Base-by-base conservation (phyloP, 768 basidiomycete genomes). In the Phanerochaete sordida region DNA sequence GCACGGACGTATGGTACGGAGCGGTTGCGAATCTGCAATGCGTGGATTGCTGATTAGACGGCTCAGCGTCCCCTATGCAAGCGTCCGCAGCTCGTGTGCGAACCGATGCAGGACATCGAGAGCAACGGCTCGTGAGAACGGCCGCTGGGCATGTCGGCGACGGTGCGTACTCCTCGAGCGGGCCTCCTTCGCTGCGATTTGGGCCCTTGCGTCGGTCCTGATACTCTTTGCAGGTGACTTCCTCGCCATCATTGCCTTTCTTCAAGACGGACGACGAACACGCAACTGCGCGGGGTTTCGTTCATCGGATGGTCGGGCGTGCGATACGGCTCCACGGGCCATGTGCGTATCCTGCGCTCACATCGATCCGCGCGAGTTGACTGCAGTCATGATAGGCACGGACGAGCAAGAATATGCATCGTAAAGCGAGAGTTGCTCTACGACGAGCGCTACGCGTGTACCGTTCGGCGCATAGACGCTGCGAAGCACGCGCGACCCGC, bases 331-430 rank as follows among this genome's bases (percentile, higher is more conserved):
- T 91, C 57, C 90, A 91, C 62, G 90, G 90, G 46, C 91, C 90
- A 21, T 91, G 90, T 88, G 63, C 62, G 85, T 73, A n/a, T n/a
- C n/a, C n/a, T n/a, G n/a, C n/a, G n/a, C n/a, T n/a, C n/a, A n/a
- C n/a, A n/a, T n/a, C n/a, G n/a, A n/a, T n/a, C n/a, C n/a, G n/a
- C n/a, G n/a, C n/a, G n/a, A n/a, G n/a, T 48, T 47, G 31, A 27
- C 31, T 37, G 21, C 49, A n/a, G 39, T n/a, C 11, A 39, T 2
- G 56, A 12, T 61, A 91, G 88, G 88, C 65, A 91, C 89, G 3
- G 91, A 91, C 9, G 92, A 95, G 70, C 93, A 95, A 93, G 93
- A 0, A 88, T 95, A 13, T 93, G 93, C 1, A 73, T 94, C 6
- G 93, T 93, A 8, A 95, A 95, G 76, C 88, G 85, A 65, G 84